phyloP scores from a whole-genome alignment of 2,329 filamentous ascomycete species.

The Coleophoma crateriformis region DNA sequence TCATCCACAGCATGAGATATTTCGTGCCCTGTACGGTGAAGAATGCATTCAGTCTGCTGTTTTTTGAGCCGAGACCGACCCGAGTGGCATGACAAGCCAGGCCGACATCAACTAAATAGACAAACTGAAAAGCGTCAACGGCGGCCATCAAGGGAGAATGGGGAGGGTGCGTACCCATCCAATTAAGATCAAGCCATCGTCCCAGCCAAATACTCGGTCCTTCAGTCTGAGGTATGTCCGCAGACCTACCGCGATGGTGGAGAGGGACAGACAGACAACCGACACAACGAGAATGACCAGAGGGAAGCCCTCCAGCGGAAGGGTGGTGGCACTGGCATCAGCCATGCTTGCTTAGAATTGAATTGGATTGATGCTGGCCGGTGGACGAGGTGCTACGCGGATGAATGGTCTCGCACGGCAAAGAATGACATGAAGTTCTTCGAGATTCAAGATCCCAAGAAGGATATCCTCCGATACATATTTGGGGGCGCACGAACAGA shows the following conservation, averaged over 20 bases:
- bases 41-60: slow-evolving; percentile 9
- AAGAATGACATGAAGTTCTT: no score
- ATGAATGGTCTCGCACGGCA: no score
- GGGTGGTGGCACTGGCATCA: background rate
- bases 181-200: background rate
- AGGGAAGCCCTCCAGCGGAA: background rate
- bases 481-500: no score
- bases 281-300: background rate
- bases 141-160: background rate
- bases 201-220: background rate
- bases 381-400: background rate
- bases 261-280: background rate
- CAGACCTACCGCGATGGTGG: background rate
- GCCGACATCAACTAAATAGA: slow-evolving; percentile 2
- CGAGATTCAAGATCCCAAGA: no score
- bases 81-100: slow-evolving; percentile 15
- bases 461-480: no score
- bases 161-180: background rate
- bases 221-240: background rate
- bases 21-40: slow-evolving; percentile 9
- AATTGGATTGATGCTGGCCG: background rate
- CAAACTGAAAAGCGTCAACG: background rate
- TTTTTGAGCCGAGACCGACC: slow-evolving; percentile 12
- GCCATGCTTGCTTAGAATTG: background rate
- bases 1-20: slow-evolving; percentile 18